Conservation (phyloP, 2,329 filamentous ascomycete species). For the Lasiodiplodia sp. region DNA sequence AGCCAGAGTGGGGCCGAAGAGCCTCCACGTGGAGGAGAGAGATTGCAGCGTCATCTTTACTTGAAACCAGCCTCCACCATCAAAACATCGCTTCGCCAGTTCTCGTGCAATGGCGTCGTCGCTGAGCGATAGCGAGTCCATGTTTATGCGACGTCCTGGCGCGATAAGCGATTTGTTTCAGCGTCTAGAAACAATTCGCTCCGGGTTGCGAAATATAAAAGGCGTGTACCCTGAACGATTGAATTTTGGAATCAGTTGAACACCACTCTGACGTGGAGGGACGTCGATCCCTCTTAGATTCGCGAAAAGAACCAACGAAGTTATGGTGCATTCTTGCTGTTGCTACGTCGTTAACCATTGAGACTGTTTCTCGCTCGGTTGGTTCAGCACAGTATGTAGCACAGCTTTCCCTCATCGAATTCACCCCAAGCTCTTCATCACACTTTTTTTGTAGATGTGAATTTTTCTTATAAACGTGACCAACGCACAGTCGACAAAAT, state of each 20-base stretch:
- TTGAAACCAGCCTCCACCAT: conserved; percentile 11
- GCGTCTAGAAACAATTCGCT: no score
- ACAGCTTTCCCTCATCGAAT: neutral
- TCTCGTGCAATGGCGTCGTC: neutral
- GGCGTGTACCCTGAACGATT: no score
- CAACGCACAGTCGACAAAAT: neutral
- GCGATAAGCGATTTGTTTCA: neutral
- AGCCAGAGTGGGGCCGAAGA: conserved; percentile 6
- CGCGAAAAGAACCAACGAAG: no score
- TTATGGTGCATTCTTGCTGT: no score
- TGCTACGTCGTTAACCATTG: no score
- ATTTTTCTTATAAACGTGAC: neutral
- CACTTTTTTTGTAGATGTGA: no score
- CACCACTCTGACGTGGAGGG: no score
- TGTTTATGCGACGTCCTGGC: neutral
- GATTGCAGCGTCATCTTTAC: neutral
- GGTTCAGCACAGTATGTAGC: neutral
- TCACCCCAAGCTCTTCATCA: neutral
- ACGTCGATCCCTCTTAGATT: no score
- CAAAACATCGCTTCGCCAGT: conserved; percentile 3
- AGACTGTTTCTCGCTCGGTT: no score
- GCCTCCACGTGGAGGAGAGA: conserved; percentile 3
- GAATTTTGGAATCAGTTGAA: no score
- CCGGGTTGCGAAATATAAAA: no score
- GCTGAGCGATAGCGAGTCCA: neutral